Percentiles rank a stretch among this genome's conserved stretches.
Evolutionary conservation across 2,329 filamentous ascomycete species (phyloP).

Genomic region (Fusarium fracticaudum): DNA sequence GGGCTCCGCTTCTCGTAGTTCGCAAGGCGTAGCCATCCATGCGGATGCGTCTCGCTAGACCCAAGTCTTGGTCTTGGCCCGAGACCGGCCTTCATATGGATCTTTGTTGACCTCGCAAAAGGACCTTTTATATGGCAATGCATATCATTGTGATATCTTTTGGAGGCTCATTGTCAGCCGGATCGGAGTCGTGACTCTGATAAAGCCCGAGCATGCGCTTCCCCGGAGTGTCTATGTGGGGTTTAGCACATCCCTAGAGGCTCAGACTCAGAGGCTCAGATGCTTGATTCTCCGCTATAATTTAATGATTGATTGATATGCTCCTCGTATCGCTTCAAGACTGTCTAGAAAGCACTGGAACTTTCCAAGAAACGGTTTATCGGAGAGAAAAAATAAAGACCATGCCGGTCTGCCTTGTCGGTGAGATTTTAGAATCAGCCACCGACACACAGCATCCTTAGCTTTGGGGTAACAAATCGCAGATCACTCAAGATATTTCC

Average conservation of each 20-base stretch:
- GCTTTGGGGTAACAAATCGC: conserved; percentile 13
- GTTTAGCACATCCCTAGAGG: conserved; percentile 4
- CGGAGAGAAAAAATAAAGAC: conserved; percentile 10
- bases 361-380: conserved; percentile 20
- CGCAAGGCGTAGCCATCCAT: conserved; percentile 40
- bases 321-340: background rate
- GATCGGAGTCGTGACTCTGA: conserved; percentile 1
- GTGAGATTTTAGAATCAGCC: conserved; percentile 37
- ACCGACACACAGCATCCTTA: conserved; percentile 9
- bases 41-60: conserved; percentile 7
- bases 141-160: background rate
- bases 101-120: background rate
- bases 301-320: background rate
- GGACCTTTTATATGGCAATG: background rate
- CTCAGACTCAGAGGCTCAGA: background rate
- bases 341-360: conserved; percentile 35
- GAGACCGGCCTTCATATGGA: conserved; percentile 35
- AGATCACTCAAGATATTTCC: conserved; percentile 28
- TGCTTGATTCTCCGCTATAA: background rate
- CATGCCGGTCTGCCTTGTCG: background rate
- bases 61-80: conserved; percentile 11
- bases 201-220: background rate
- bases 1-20: conserved; percentile 44
- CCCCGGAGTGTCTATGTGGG: conserved; percentile 1
- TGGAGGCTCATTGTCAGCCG: background rate